Evolutionary conservation across 495 filamentous ascomycete species (phyloP), one percentile per base, ranked within the genome.

Genomic region (Astrothelium macrocarpum): DNA sequence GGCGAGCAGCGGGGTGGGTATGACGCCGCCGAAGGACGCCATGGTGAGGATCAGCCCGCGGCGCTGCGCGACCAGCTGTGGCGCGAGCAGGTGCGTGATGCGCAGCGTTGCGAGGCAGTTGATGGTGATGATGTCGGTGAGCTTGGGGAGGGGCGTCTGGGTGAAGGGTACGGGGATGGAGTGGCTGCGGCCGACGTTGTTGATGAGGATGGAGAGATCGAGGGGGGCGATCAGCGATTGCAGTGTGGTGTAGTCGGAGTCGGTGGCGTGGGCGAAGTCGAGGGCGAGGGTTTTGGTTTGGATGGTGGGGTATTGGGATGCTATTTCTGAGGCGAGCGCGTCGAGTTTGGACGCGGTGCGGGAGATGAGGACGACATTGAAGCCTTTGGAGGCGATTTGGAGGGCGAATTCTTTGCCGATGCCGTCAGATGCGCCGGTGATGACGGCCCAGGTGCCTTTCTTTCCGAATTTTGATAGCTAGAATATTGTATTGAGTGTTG

Each of bases 151-250:
- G 14, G 85, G 74, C 5, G 92, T 97, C 69, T 88, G 78, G 31
- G 87, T 78, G 79, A 97, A 99, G 0, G 91, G 85, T 10, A 92
- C 90, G 18, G 95, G 95, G 61, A 97, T 95, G 71, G 82, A 85
- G 79, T 97, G 95, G 74, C 86, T 90, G 75, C 89, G 87, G 67
- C 95, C 95, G 59, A 99, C 95, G 72, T 99, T 99, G 81, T 99
- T 99, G 78, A 99, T 80, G 63, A 99, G 78, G 66, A 99, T 85
- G 49, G 87, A 86, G 18, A 99, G 79, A 63, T 97, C 91, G 56
- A 96, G 80, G 9, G 82, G 84, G 26, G 83, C 74, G 61, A 95
- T 76, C 31, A 90, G 71, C 56, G 81, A 71, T 63, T 83, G n/a
- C n/a, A n/a, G n/a, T n/a, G n/a, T n/a, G n/a, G n/a, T n/a, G n/a